These are phyloP conservation scores for Pisolithus thermaeus DNA, from an alignment of 1,284 basidiomycete species.

Conservation along the genomic window DNA sequence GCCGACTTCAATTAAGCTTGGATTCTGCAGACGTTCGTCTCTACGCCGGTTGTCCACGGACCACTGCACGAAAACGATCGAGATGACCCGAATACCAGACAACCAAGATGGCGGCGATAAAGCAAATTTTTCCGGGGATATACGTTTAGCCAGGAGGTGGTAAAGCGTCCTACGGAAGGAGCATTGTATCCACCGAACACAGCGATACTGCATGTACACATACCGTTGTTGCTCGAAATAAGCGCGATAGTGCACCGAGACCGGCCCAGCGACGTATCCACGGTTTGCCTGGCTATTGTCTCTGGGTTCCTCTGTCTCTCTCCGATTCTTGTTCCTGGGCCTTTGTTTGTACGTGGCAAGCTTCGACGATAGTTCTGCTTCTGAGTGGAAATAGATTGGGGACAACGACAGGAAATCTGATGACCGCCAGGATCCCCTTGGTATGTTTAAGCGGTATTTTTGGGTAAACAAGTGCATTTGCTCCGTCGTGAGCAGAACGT, in stretches of 20 bases:
- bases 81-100: slow-evolving; percentile 21
- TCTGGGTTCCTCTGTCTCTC: slow-evolving; percentile 7
- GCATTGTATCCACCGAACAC: neutral
- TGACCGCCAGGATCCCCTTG: slow-evolving; percentile 15
- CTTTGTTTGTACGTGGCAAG: slow-evolving; percentile 24
- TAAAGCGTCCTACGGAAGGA: slow-evolving; percentile 18
- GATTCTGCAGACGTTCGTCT: slow-evolving; percentile 15
- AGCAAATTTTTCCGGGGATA: slow-evolving; percentile 23
- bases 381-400: slow-evolving; percentile 22
- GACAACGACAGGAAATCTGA: slow-evolving; percentile 21
- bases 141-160: slow-evolving; percentile 14
- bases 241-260: slow-evolving; percentile 15
- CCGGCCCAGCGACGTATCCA: slow-evolving; percentile 18
- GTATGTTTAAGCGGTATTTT: slow-evolving; percentile 11
- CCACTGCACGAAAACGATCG: slow-evolving; percentile 25
- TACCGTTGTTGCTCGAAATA: slow-evolving; percentile 29
- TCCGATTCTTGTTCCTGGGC: slow-evolving; percentile 23
- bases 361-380: slow-evolving; percentile 16
- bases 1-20: slow-evolving; percentile 18
- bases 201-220: neutral
- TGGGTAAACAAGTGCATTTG: slow-evolving; percentile 22
- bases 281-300: slow-evolving; percentile 29
- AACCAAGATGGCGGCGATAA: slow-evolving; percentile 22
- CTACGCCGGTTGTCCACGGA: slow-evolving; percentile 14
- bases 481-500: slow-evolving; percentile 22